Evolutionary conservation across 495 filamentous ascomycete genomes (phyloP).

Genomic region (Xylaria palmicola): DNA sequence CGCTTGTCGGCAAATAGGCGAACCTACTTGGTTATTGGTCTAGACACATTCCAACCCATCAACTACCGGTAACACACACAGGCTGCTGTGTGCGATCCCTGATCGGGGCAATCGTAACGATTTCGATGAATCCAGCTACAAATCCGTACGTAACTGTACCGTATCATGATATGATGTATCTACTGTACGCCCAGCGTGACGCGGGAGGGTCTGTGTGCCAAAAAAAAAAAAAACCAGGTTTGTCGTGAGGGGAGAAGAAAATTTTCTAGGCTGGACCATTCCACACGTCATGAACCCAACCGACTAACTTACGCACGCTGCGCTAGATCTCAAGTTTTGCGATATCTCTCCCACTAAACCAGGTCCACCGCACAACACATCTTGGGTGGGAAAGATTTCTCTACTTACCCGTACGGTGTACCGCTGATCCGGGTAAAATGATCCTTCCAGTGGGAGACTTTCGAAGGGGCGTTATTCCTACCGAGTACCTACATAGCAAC

Average conservation of each 20-base stretch:
- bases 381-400: background rate
- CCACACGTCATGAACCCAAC: background rate
- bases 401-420: too few species aligned
- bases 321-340: background rate
- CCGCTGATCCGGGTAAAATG: too few species aligned
- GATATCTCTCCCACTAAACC: background rate
- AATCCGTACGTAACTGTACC: background rate
- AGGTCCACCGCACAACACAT: background rate
- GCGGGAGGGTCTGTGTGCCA: too few species aligned
- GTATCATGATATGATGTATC: conserved; percentile 9
- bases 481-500: background rate
- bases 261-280: background rate
- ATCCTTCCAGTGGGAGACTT: too few species aligned
- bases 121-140: background rate
- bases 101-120: conserved; percentile 4
- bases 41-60: too few species aligned
- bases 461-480: too few species aligned
- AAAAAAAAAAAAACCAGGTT: background rate
- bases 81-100: too few species aligned
- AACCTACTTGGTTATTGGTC: too few species aligned
- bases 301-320: background rate
- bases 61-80: too few species aligned
- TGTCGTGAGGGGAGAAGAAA: conserved; percentile 2
- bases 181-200: background rate
- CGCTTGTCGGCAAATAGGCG: background rate